These are phyloP conservation scores for Aspergillus phoenicis DNA, from an alignment of 2,329 filamentous ascomycete species.

Conservation along the genomic window DNA sequence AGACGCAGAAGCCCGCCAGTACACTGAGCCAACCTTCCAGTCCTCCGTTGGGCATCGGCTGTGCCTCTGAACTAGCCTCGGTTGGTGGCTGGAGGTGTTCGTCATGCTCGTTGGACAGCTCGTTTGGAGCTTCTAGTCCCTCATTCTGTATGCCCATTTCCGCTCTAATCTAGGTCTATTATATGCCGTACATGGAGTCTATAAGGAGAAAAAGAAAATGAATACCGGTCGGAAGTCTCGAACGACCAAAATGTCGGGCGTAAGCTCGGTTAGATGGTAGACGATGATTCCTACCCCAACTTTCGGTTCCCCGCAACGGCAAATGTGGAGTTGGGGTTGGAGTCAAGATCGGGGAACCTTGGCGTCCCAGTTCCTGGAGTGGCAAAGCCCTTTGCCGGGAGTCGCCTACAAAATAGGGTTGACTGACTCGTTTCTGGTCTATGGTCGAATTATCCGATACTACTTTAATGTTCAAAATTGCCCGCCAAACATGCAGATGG, in stretches of 20 bases:
- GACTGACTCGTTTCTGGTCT: too few relatives aligned
- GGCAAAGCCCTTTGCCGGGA: too few relatives aligned
- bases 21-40: slow-evolving; percentile 35
- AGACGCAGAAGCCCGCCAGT: slow-evolving; percentile 35
- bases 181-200: neutral
- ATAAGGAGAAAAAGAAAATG: neutral
- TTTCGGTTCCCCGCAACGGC: neutral
- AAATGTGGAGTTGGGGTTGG: neutral
- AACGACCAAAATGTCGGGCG: neutral
- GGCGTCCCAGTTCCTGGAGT: neutral
- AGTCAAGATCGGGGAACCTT: neutral
- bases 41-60: slow-evolving; percentile 28
- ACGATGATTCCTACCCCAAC: neutral
- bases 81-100: neutral
- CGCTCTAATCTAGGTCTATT: neutral
- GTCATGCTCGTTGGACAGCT: neutral
- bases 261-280: neutral
- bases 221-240: neutral
- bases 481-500: too few relatives aligned
- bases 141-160: neutral
- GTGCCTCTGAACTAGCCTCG: neutral
- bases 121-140: neutral
- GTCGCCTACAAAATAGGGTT: too few relatives aligned
- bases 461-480: too few relatives aligned
- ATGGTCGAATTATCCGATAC: too few relatives aligned